Evolutionary conservation across 139 green algal species (phyloP).

Genomic region (Tetradesmus lagerheimii): DNA sequence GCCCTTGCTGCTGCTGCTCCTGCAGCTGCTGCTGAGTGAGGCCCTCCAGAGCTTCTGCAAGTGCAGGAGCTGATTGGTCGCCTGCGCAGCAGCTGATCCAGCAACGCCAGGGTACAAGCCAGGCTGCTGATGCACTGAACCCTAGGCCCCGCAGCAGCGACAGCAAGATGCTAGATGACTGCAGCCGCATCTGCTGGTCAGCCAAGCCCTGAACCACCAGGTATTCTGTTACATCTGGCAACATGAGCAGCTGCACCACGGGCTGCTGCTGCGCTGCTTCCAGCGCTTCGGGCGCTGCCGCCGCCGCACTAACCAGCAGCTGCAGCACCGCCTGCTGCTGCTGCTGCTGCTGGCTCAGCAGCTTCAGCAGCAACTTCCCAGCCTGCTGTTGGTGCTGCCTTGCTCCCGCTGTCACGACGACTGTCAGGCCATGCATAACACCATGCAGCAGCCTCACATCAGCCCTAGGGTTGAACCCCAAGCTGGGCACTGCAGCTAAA

Average conservation of each 20-base stretch:
- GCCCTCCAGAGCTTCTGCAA: background rate
- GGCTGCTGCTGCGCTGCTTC: background rate
- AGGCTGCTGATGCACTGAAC: background rate
- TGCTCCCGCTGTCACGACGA: background rate
- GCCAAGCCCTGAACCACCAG: slow-evolving; percentile 45
- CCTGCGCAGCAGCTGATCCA: slow-evolving; percentile 10
- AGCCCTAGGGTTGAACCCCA: slow-evolving; percentile 50
- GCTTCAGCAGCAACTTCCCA: background rate
- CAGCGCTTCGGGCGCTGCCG: background rate
- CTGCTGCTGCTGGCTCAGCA: slow-evolving; percentile 14
- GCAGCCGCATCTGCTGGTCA: background rate
- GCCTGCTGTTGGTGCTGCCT: background rate
- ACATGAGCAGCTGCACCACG: background rate
- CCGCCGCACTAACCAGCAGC: background rate
- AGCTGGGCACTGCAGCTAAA: slow-evolving; percentile 40
- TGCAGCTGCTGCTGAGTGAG: background rate
- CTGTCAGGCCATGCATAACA: background rate
- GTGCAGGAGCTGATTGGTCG: background rate
- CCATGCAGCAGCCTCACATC: slow-evolving; percentile 44
- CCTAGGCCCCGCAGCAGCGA: background rate
- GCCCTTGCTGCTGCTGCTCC: slow-evolving; percentile 22
- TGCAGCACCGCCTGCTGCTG: background rate
- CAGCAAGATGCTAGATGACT: background rate
- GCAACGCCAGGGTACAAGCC: slow-evolving; percentile 29
- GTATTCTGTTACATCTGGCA: slow-evolving; percentile 2